A percentile compares a stretch with the other conserved stretches of the same genome.
Conservation (phyloP, 257 asterid genomes). For the Plantago ovata region DNA sequence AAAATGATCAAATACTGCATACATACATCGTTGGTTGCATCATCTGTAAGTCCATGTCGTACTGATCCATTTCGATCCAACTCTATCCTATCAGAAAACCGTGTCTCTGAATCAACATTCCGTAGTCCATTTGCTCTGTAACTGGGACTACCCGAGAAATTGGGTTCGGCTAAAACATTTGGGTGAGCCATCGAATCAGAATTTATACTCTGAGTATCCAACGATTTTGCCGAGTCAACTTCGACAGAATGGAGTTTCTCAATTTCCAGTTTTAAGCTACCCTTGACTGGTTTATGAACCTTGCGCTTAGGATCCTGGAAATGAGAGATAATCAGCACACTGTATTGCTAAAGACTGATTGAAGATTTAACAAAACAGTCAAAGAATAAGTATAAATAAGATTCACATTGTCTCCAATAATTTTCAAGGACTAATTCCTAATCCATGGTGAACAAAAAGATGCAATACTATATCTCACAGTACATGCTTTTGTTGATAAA, state of each 20-base stretch:
- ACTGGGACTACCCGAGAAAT: slow-evolving; percentile 36
- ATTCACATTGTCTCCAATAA: not conserved
- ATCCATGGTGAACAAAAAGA: not conserved
- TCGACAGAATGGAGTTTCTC: slow-evolving; percentile 78
- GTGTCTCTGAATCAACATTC: slow-evolving; percentile 41
- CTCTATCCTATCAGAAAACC: slow-evolving; percentile 46
- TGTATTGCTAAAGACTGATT: slow-evolving; percentile 2
- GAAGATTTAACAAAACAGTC: not conserved
- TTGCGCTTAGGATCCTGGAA: slow-evolving; percentile 92
- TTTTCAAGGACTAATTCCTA: not conserved
- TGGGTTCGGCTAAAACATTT: slow-evolving; percentile 33
- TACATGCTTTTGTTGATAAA: not conserved
- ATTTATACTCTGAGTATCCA: slow-evolving; percentile 45
- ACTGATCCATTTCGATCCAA: slow-evolving; percentile 68
- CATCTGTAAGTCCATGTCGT: slow-evolving; percentile 44
- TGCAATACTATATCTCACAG: not conserved
- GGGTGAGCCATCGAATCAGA: slow-evolving; percentile 53
- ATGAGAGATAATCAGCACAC: slow-evolving; percentile 20
- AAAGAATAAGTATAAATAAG: not conserved
- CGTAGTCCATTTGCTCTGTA: slow-evolving; percentile 44
- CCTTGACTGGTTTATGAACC: slow-evolving; percentile 96
- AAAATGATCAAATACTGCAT: not conserved
- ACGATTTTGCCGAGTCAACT: slow-evolving; percentile 54
- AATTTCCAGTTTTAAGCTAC: slow-evolving; percentile 83
- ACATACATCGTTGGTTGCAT: slow-evolving; percentile 64